Percentiles rank a stretch among this genome's conserved stretches.
These are phyloP conservation scores for Striga asiatica DNA, from an alignment of 257 asterid species.

Conservation along the genomic window DNA sequence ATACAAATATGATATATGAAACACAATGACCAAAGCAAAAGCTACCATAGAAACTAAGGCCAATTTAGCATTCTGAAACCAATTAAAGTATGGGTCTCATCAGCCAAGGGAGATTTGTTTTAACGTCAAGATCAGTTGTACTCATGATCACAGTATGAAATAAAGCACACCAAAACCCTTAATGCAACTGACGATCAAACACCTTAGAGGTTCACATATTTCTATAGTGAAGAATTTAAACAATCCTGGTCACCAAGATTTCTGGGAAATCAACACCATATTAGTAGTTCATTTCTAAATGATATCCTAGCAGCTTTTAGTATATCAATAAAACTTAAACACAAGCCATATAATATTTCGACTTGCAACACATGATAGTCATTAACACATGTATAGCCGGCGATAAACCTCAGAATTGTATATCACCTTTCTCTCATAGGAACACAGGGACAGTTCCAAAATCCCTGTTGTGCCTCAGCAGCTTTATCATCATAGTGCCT, in stretches of 20 bases:
- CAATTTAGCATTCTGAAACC: too few species aligned
- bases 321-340: background rate
- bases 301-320: background rate
- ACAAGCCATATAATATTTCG: background rate
- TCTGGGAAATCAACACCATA: background rate
- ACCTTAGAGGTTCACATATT: background rate
- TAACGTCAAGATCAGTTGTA: background rate
- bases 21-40: background rate
- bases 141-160: background rate
- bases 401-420: slow-evolving; percentile 8
- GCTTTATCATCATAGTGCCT: slow-evolving; percentile 86
- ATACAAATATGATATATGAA: slow-evolving; percentile 4
- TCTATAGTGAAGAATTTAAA: background rate
- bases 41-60: background rate
- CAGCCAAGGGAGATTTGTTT: too few species aligned
- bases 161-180: background rate
- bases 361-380: background rate
- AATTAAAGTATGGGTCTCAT: too few species aligned
- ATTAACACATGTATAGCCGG: slow-evolving; percentile 27
- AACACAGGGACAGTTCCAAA: slow-evolving; percentile 90
- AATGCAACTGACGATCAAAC: background rate
- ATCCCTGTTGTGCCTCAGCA: slow-evolving; percentile 93
- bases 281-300: background rate
- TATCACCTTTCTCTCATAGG: slow-evolving; percentile 66
- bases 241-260: background rate